phyloP scores from a whole-genome alignment of 345 rosid genomes.

The Melaleuca alternifolia region DNA sequence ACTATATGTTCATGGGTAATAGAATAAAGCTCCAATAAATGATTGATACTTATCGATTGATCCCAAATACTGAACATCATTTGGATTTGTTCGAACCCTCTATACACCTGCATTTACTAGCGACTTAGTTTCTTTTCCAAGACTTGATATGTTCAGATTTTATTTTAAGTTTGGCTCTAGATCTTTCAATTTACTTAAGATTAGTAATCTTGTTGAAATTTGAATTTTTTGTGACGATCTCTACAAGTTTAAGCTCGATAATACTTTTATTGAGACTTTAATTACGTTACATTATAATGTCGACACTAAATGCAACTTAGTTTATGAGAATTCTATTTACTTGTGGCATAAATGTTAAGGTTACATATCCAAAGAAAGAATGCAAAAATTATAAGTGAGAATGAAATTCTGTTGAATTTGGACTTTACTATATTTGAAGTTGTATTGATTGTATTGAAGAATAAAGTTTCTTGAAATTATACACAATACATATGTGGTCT shows the following conservation, averaged over 20 bases:
- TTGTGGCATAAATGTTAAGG: conserved; percentile 7
- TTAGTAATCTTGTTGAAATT: not conserved
- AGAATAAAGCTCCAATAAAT: not conserved
- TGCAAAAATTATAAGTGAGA: not conserved
- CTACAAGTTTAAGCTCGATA: too few species aligned
- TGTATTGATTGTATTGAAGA: conserved; percentile 1
- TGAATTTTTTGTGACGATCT: not conserved
- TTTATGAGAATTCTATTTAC: not conserved
- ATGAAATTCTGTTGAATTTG: not conserved
- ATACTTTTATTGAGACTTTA: too few species aligned
- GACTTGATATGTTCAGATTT: conserved; percentile 4
- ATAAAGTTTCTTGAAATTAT: not conserved
- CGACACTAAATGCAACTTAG: not conserved
- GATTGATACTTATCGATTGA: not conserved
- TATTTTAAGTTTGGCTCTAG: not conserved
- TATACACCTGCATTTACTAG: not conserved
- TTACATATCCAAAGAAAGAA: conserved; percentile 1
- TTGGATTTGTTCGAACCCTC: not conserved
- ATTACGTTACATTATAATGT: not conserved
- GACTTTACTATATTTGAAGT: not conserved
- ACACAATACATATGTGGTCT: conserved; percentile 1
- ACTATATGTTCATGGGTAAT: not conserved
- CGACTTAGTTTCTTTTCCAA: conserved; percentile 1
- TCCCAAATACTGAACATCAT: not conserved
- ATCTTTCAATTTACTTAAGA: not conserved